A percentile compares a stretch with the other conserved stretches of the same genome.
Evolutionary conservation across 495 filamentous ascomycete genomes (phyloP).

Genomic region (Lophiostoma macrostomum): DNA sequence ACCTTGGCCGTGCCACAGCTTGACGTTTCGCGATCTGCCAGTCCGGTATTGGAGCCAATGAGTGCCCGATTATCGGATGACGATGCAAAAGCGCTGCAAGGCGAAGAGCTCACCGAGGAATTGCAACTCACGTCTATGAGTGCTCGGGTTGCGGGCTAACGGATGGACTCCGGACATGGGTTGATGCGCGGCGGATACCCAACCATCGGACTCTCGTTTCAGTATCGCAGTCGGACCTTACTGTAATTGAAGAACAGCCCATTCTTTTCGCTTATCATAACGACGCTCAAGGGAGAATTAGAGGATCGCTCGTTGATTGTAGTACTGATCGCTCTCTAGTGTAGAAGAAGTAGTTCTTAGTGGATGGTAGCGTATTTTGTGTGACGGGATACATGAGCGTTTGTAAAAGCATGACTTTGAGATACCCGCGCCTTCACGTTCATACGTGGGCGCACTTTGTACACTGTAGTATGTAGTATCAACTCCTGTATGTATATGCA

Average conservation of each 20-base stretch:
- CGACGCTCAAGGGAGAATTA: no score
- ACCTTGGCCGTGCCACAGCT: slow-evolving; percentile 15
- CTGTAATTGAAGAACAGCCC: no score
- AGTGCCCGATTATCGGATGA: slow-evolving; percentile 21
- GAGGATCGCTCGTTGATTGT: neutral
- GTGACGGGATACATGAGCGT: slow-evolving; percentile 3
- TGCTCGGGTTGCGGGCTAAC: slow-evolving; percentile 14
- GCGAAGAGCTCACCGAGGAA: slow-evolving; percentile 6
- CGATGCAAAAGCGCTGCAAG: neutral
- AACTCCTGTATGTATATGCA: neutral
- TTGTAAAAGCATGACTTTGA: slow-evolving; percentile 4
- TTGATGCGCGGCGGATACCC: no score
- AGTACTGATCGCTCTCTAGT: neutral
- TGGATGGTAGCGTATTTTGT: neutral
- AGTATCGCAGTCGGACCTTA: no score
- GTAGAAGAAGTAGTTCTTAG: neutral
- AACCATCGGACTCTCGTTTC: slow-evolving; percentile 9
- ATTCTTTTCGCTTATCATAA: no score
- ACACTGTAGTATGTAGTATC: no score
- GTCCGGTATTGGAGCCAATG: slow-evolving; percentile 25
- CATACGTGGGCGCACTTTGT: slow-evolving; percentile 1
- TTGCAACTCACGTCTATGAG: slow-evolving; percentile 12
- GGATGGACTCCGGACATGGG: neutral
- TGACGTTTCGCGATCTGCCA: slow-evolving; percentile 23
- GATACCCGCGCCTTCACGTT: slow-evolving; percentile 4